Base-by-base conservation (phyloP, 768 basidiomycete species). In the Trametes maxima region DNA sequence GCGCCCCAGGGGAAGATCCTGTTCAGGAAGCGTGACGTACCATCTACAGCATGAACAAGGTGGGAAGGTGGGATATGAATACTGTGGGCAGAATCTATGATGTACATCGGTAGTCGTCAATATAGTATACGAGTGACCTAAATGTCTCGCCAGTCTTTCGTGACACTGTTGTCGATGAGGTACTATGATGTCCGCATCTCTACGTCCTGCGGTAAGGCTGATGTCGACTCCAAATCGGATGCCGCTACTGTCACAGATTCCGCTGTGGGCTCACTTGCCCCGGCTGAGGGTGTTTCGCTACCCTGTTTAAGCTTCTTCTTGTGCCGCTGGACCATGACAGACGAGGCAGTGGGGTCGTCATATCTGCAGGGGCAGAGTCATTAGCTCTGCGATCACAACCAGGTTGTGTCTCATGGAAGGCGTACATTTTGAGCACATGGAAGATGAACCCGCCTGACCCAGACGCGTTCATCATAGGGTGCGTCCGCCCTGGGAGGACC, bases 401-500 rank as follows among this genome's bases (percentile, higher is more conserved):
- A 39, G 7, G 7, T 13, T 14, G 46, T 8, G 4, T 11, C 8
- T 44, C 49, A 37, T 6, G 49, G 44, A n/a, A 19, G n/a, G 59
- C 80, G 45, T 78, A 95, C 90, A 98, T 85, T 83, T 92, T 93
- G n/a, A 86, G 88, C 17, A 87, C 83, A 69, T 91, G 87, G 33
- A 98, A 80, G 45, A 98, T 75, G 75, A 86, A 97, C 0, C 97
- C 96, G 14, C 94, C 95, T 1, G 89, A 87, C 12, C 92, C 93
- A 21, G 92, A 89, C 60, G 87, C 91, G 57, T 81, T 88, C 97
- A 99, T 98, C 65, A 84, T 86, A 3, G 97, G 97, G 77, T 99
- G 97, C 42, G 93, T 96, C 37, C 97, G 83, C 22, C 97, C 96
- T 22, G 97, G 97, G n/a, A 99, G 80, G 16, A 95, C 88, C 77